Conservation (phyloP, 2,329 filamentous ascomycete species). For the Tolypocladium paradoxum region DNA sequence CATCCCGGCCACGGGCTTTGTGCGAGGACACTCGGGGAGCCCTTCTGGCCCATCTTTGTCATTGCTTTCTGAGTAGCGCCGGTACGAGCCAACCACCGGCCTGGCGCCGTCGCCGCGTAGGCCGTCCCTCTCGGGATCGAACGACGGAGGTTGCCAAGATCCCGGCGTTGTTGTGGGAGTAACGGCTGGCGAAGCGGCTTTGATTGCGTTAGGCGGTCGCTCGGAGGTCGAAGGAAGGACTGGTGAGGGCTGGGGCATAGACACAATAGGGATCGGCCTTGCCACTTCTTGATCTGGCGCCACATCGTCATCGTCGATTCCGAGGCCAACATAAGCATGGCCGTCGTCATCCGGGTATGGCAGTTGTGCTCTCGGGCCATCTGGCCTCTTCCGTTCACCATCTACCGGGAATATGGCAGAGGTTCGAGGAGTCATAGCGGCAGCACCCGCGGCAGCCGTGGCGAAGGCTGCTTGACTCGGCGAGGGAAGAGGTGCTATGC, state of each 20-base stretch:
- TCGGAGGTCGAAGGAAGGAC: not conserved
- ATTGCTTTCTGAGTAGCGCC: slow-evolving; percentile 39
- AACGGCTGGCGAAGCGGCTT: not conserved
- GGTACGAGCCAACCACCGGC: slow-evolving; percentile 33
- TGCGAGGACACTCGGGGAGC: slow-evolving; percentile 61
- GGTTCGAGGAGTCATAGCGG: slow-evolving; percentile 10
- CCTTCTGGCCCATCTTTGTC: slow-evolving; percentile 13
- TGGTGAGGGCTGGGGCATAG: slow-evolving; percentile 12
- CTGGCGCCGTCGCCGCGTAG: slow-evolving; percentile 27
- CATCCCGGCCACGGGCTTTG: slow-evolving; percentile 47
- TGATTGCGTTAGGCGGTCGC: not conserved
- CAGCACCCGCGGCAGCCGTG: slow-evolving; percentile 4
- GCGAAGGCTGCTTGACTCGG: slow-evolving; percentile 11
- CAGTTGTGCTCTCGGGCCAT: slow-evolving; percentile 14
- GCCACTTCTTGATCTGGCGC: slow-evolving; percentile 1
- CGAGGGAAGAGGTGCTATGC: slow-evolving; percentile 22
- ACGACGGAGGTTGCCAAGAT: slow-evolving; percentile 35
- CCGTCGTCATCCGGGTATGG: slow-evolving; percentile 30
- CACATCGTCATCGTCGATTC: slow-evolving; percentile 7
- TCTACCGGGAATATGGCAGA: slow-evolving; percentile 20
- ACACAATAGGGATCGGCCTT: slow-evolving; percentile 4
- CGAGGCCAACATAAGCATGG: slow-evolving; percentile 8
- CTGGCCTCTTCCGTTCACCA: slow-evolving; percentile 9
- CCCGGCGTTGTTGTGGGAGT: slow-evolving; percentile 12
- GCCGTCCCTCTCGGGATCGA: slow-evolving; percentile 28